Percentiles rank a stretch among this genome's conserved stretches.
Evolutionary conservation across 1,284 basidiomycete species (phyloP).

Genomic region (Cutaneotrichosporon curvatum): DNA sequence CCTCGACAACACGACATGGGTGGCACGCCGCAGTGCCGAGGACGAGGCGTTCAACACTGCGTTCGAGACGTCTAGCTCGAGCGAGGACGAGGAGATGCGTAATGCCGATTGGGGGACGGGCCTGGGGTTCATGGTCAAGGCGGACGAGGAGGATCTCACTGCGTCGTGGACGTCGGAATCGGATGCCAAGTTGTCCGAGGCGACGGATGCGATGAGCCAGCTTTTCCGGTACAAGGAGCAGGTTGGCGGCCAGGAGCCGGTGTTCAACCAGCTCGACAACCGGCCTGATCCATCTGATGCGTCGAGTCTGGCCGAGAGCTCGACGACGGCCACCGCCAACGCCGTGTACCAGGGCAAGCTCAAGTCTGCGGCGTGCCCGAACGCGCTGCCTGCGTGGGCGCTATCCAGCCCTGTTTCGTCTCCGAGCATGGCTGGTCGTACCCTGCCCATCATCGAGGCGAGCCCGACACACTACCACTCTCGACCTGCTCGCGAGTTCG

Average conservation of each 20-base stretch:
- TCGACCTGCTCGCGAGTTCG: constrained; percentile 4
- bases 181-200: constrained; percentile 35
- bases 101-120: constrained; percentile 34
- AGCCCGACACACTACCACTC: constrained; percentile 34
- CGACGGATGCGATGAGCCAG: constrained; percentile 37
- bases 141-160: constrained; percentile 20
- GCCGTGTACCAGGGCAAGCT: constrained; percentile 21
- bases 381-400: constrained; percentile 29
- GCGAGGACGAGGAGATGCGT: constrained; percentile 38
- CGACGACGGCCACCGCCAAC: constrained; percentile 20
- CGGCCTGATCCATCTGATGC: constrained; percentile 21
- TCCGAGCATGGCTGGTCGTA: constrained; percentile 20
- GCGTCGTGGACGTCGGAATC: constrained; percentile 24
- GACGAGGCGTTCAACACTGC: constrained; percentile 23
- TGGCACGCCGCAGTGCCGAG: constrained; percentile 19
- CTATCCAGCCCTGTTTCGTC: constrained; percentile 34
- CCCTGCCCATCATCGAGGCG: constrained; percentile 17
- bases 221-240: constrained; percentile 26
- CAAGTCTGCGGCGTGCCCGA: constrained; percentile 22
- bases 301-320: constrained; percentile 21
- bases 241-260: constrained; percentile 2
- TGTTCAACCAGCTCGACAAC: constrained; percentile 31
- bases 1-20: constrained; percentile 43
- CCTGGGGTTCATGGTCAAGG: constrained; percentile 29
- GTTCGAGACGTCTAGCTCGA: constrained; percentile 28